Evolutionary conservation across 805 yeast species (phyloP).

Genomic region (Wickerhamiella shivajii): DNA sequence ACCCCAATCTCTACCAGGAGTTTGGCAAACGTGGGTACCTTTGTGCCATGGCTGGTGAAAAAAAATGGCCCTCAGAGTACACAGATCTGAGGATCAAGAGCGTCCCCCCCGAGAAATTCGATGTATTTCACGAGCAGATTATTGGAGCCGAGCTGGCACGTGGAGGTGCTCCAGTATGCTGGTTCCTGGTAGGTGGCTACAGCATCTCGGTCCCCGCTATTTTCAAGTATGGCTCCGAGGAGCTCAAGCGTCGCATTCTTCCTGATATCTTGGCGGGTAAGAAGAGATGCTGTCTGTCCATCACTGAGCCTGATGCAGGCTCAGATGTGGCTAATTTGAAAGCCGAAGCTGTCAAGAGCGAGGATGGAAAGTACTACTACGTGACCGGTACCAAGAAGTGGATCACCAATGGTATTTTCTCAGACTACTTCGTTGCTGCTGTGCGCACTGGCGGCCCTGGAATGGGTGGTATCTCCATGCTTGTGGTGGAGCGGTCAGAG

Average conservation of each 20-base stretch:
- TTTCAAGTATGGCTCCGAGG: slow-evolving; percentile 23
- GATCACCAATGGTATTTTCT: slow-evolving; percentile 32
- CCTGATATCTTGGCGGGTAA: slow-evolving; percentile 27
- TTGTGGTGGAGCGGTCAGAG: slow-evolving; percentile 27
- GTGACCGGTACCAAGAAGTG: slow-evolving; percentile 32
- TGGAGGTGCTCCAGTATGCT: slow-evolving; percentile 29
- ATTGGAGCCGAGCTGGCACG: slow-evolving; percentile 28
- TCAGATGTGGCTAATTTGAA: slow-evolving; percentile 30
- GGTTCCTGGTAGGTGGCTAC: slow-evolving; percentile 30
- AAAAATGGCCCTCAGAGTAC: slow-evolving; percentile 25
- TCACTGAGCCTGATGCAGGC: slow-evolving; percentile 33
- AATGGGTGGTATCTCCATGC: slow-evolving; percentile 27
- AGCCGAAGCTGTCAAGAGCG: slow-evolving; percentile 26
- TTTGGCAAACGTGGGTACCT: slow-evolving; percentile 29
- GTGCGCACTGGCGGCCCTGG: slow-evolving; percentile 32
- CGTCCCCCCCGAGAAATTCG: slow-evolving; percentile 28
- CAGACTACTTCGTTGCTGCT: slow-evolving; percentile 32
- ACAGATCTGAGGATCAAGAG: slow-evolving; percentile 24
- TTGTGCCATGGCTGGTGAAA: slow-evolving; percentile 27
- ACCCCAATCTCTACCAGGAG: slow-evolving; percentile 22
- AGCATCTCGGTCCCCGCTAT: slow-evolving; percentile 30
- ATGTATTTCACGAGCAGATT: slow-evolving; percentile 28
- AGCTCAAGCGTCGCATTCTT: slow-evolving; percentile 24
- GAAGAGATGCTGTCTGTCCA: slow-evolving; percentile 29
- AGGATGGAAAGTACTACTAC: slow-evolving; percentile 27